Percentiles rank a stretch among this genome's conserved stretches.
phyloP scores from a whole-genome alignment of 805 yeast genomes.

The Lipomyces starkeyi region DNA sequence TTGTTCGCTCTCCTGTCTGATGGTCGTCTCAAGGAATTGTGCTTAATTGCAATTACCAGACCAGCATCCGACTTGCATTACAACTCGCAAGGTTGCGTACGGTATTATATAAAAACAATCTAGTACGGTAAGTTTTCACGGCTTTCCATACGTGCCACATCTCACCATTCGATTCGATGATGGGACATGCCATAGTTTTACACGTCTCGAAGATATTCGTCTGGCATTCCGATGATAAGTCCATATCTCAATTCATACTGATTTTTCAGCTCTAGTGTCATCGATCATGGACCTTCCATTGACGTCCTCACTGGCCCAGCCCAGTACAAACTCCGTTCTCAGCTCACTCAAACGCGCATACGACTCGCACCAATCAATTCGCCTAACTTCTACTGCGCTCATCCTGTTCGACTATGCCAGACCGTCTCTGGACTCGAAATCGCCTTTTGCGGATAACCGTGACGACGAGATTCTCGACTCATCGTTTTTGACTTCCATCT shows the following conservation, averaged over 20 bases:
- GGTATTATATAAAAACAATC: not conserved
- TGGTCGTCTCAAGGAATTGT: not conserved
- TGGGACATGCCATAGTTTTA: not conserved
- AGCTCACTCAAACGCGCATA: constrained; percentile 19
- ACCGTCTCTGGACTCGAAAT: not conserved
- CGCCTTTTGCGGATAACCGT: constrained; percentile 6
- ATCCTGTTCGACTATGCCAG: constrained; percentile 19
- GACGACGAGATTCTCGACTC: constrained; percentile 42
- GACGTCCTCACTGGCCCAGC: constrained; percentile 26
- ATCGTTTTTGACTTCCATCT: constrained; percentile 44
- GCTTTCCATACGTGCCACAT: too few species aligned
- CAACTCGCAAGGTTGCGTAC: not conserved
- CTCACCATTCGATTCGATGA: not conserved
- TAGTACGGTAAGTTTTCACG: not conserved
- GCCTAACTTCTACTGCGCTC: constrained; percentile 28
- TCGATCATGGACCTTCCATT: constrained; percentile 27
- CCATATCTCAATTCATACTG: not conserved
- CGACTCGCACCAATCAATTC: constrained; percentile 17
- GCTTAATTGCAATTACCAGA: not conserved
- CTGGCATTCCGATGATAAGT: not conserved
- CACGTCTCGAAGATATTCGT: not conserved
- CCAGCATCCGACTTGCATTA: not conserved
- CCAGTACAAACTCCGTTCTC: constrained; percentile 22
- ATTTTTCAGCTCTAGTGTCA: not conserved
- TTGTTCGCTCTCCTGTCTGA: not conserved